Conservation (phyloP, 78 protist genomes). For the Guillardia theta region DNA sequence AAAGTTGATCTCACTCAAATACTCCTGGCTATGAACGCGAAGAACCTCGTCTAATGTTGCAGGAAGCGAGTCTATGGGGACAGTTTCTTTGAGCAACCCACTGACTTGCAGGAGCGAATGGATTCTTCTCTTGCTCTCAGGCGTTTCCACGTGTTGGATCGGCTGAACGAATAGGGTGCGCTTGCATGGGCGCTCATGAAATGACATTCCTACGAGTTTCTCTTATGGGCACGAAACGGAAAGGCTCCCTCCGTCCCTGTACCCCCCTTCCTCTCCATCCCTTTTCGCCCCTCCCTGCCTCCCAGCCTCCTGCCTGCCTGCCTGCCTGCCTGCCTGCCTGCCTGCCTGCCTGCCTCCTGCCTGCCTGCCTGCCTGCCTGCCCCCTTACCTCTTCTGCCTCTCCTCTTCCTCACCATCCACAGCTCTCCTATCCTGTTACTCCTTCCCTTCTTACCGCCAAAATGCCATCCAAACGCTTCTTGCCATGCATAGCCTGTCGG, state of each 20-base stretch:
- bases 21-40: neutral
- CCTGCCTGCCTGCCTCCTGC: neutral
- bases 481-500: slow-evolving; percentile 17
- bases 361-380: neutral
- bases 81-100: neutral
- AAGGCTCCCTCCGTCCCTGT: neutral
- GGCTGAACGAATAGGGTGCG: neutral
- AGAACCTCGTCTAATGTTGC: neutral
- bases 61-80: neutral
- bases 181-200: neutral
- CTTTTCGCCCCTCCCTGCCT: neutral
- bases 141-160: neutral
- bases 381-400: too few species aligned
- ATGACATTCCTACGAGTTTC: neutral
- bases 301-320: neutral
- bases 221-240: neutral
- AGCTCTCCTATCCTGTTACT: neutral
- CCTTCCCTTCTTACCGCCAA: neutral
- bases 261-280: neutral
- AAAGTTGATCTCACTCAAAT: neutral
- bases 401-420: neutral
- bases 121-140: neutral
- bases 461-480: neutral
- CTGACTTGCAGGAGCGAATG: neutral
- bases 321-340: neutral